Percentiles rank a stretch among this genome's conserved stretches.
Evolutionary conservation across 1,139 yeast genomes (phyloP).

Genomic region (Pneumocystis carinii): DNA sequence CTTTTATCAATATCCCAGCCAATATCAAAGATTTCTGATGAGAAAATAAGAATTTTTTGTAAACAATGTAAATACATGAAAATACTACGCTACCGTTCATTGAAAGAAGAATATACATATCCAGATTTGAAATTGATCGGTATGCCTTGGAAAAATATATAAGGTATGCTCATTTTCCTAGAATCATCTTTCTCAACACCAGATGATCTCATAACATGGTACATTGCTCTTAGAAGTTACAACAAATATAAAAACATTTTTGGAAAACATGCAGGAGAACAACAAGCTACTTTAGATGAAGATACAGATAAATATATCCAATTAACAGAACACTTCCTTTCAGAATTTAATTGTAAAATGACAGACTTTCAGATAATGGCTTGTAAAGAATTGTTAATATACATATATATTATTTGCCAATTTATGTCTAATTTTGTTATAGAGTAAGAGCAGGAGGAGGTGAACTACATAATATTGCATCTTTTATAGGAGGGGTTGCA

Average conservation of each 20-base stretch:
- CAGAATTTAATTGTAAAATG: slow-evolving; percentile 10
- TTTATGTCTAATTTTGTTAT: background rate
- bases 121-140: slow-evolving; percentile 16
- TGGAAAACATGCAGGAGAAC: slow-evolving; percentile 10
- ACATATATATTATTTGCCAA: background rate
- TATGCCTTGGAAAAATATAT: background rate
- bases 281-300: slow-evolving; percentile 7
- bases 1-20: slow-evolving; percentile 20
- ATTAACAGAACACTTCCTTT: slow-evolving; percentile 13
- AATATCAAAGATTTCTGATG: slow-evolving; percentile 24
- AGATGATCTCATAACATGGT: slow-evolving; percentile 8
- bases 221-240: slow-evolving; percentile 6
- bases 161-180: slow-evolving; percentile 7
- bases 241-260: background rate
- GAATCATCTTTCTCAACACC: slow-evolving; percentile 9
- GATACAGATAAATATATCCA: slow-evolving; percentile 8
- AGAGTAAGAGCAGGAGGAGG: slow-evolving; percentile 27
- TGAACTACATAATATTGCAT: slow-evolving; percentile 34
- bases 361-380: background rate
- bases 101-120: slow-evolving; percentile 16
- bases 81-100: slow-evolving; percentile 21
- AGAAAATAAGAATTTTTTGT: slow-evolving; percentile 39
- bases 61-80: slow-evolving; percentile 37
- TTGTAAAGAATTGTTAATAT: background rate
- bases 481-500: slow-evolving; percentile 63